These are phyloP conservation scores for Rhodosporidiobolus odoratus DNA, from an alignment of 768 basidiomycete species.

Conservation along the genomic window DNA sequence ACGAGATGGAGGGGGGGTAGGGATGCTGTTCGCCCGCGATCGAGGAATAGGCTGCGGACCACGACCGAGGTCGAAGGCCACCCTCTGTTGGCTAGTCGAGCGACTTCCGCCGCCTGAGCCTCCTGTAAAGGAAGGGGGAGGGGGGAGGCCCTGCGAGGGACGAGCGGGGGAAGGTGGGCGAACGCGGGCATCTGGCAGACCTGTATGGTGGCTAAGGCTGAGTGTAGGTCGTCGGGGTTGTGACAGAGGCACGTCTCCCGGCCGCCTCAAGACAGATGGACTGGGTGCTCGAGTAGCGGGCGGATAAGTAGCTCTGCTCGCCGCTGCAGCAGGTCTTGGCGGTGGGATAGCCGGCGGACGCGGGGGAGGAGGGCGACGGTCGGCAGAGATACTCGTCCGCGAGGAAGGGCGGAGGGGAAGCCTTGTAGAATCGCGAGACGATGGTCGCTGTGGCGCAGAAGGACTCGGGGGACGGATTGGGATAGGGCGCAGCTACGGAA, in stretches of 20 bases:
- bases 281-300: background rate
- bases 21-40: background rate
- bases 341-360: background rate
- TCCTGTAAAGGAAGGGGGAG: background rate
- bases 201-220: no score
- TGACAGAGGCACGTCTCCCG: no score
- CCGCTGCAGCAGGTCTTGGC: background rate
- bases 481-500: background rate
- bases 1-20: slow-evolving; percentile 3
- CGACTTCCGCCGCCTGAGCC: no score
- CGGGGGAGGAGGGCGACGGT: background rate
- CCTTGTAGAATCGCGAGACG: no score
- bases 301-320: background rate
- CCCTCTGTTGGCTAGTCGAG: background rate
- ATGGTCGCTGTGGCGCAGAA: background rate
- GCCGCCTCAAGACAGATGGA: background rate
- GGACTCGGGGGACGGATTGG: background rate
- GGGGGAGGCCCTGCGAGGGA: no score
- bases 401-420: no score
- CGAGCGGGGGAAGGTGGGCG: background rate
- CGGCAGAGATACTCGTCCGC: background rate
- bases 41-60: background rate
- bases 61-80: background rate
- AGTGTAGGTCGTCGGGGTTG: no score
- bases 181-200: no score